These are phyloP conservation scores for Pleoardoris graminearum DNA, from an alignment of 2,329 filamentous ascomycete genomes.

Conservation along the genomic window DNA sequence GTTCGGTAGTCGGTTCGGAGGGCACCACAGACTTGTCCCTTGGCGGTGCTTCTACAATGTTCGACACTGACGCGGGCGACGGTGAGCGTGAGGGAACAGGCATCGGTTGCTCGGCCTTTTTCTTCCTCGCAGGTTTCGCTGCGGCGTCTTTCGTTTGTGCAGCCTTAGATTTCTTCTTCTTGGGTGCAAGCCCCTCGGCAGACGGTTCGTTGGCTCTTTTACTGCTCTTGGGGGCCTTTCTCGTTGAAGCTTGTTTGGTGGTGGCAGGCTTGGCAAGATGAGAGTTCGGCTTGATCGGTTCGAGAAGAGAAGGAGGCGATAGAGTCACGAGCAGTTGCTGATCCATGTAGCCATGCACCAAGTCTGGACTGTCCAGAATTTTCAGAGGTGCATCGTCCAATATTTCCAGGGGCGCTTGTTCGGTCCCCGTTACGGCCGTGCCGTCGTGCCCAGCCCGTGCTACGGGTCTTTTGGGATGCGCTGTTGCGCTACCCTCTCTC, in stretches of 20 bases:
- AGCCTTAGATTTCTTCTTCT: constrained; percentile 1
- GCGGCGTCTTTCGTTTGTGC: not conserved
- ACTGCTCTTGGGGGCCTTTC: constrained; percentile 1
- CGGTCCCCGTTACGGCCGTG: not conserved
- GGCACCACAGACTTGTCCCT: constrained; percentile 12
- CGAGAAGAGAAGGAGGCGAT: constrained; percentile 11
- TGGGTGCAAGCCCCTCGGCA: not conserved
- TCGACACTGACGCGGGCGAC: not conserved
- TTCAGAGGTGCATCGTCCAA: constrained; percentile 11
- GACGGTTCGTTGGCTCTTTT: not conserved
- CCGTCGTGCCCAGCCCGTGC: constrained; percentile 8
- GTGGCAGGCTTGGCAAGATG: not conserved
- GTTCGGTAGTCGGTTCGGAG: constrained; percentile 9
- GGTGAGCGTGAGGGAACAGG: constrained; percentile 6
- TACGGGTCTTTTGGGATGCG: not conserved
- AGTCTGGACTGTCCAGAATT: constrained; percentile 30
- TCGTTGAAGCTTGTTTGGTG: constrained; percentile 6
- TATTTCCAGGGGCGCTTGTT: constrained; percentile 6
- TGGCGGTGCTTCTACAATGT: constrained; percentile 3
- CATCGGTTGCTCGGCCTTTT: not conserved
- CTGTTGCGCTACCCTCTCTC: not conserved
- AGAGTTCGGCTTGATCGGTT: constrained; percentile 9
- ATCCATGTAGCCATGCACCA: constrained; percentile 36
- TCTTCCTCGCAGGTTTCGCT: constrained; percentile 9
- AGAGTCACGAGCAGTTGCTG: constrained; percentile 27